Evolutionary conservation across 805 yeast genomes (phyloP).

Genomic region (Peterozyma xylosa): DNA sequence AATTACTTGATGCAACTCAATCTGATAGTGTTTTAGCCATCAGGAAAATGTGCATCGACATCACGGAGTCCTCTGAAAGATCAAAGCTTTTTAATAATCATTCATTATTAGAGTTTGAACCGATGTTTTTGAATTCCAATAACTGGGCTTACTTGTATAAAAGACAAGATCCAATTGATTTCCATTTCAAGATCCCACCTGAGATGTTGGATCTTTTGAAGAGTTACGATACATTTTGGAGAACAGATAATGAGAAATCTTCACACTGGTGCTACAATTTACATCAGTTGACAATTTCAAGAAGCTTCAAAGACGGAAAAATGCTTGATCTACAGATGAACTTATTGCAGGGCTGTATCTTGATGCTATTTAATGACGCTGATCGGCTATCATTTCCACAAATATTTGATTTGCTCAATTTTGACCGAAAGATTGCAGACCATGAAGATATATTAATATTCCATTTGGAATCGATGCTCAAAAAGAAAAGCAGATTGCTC

Average conservation of each 20-base stretch:
- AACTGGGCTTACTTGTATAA: conserved; percentile 26
- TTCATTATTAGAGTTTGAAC: neutral
- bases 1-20: conserved; percentile 11
- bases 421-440: conserved; percentile 15
- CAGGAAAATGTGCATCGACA: conserved; percentile 3
- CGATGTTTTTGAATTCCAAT: conserved; percentile 19
- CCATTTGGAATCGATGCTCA: conserved; percentile 22
- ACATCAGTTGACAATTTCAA: conserved; percentile 26
- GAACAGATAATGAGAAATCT: conserved; percentile 16
- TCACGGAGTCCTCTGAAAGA: neutral
- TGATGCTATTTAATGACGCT: conserved; percentile 23
- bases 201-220: conserved; percentile 14
- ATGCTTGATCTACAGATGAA: conserved; percentile 26
- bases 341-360: conserved; percentile 28
- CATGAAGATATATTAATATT: conserved; percentile 19
- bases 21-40: neutral
- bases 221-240: conserved; percentile 17
- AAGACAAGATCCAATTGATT: conserved; percentile 3
- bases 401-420: conserved; percentile 8
- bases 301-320: conserved; percentile 19
- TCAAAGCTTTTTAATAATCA: neutral
- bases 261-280: conserved; percentile 23
- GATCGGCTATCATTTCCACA: conserved; percentile 13
- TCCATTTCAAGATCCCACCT: conserved; percentile 18
- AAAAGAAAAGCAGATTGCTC: conserved; percentile 24